Evolutionary conservation across 1,284 basidiomycete species (phyloP).

Genomic region (Rhizopogon parksii): DNA sequence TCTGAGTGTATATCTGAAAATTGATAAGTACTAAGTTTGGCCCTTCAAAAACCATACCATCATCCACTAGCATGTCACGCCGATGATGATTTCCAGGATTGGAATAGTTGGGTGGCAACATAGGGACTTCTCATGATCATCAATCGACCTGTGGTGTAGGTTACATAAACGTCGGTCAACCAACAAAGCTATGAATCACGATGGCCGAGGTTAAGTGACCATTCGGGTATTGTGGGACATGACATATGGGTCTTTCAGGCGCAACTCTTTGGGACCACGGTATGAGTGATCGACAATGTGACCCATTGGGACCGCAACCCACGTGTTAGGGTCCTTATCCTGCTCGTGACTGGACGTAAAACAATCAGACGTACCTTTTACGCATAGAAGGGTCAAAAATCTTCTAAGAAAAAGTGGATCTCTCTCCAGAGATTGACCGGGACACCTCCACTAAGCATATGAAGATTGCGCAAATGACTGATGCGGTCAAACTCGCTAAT

Average conservation of each 20-base stretch:
- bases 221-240: background rate
- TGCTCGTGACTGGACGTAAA: background rate
- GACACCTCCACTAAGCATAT: background rate
- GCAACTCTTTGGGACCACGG: background rate
- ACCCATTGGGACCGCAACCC: background rate
- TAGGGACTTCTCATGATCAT: background rate
- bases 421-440: background rate
- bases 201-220: background rate
- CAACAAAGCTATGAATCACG: background rate
- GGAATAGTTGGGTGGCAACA: background rate
- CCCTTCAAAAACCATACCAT: background rate
- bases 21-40: background rate
- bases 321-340: background rate
- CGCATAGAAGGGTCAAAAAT: background rate
- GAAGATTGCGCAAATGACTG: no score
- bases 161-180: background rate
- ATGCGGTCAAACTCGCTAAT: background rate
- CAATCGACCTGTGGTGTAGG: background rate
- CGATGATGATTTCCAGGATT: background rate
- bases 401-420: no score
- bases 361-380: background rate
- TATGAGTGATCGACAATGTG: background rate
- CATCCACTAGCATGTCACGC: background rate
- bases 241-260: background rate
- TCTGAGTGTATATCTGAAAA: background rate